Conservation (phyloP, 2,329 filamentous ascomycete genomes). For the Akanthomyces lecanii region DNA sequence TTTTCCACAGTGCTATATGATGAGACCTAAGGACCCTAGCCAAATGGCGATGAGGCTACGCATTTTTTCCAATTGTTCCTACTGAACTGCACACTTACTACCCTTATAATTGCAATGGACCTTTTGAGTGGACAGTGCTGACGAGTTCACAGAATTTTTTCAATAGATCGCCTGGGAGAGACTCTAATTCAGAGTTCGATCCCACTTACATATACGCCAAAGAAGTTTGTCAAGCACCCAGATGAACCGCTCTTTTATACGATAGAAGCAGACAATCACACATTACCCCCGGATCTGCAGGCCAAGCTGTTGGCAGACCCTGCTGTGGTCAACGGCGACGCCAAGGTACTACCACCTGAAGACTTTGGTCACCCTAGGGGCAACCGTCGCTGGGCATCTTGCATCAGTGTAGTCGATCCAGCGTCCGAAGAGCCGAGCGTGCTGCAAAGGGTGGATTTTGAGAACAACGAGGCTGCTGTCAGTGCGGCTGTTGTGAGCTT, state of each 20-base stretch:
- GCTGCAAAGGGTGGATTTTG: conserved; percentile 73
- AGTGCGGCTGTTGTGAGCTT: conserved; percentile 83
- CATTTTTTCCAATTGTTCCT: conserved; percentile 89
- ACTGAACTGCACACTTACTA: conserved; percentile 58
- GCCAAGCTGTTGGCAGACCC: conserved; percentile 71
- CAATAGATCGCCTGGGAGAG: conserved; percentile 78
- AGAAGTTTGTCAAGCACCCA: conserved; percentile 81
- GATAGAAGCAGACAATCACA: conserved; percentile 90
- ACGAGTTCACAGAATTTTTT: conserved; percentile 65
- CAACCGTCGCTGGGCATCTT: conserved; percentile 88
- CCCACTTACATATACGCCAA: conserved; percentile 83
- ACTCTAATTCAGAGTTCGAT: conserved; percentile 85
- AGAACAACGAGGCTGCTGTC: conserved; percentile 87
- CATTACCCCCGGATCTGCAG: conserved; percentile 73
- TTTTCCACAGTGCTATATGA: conserved; percentile 45
- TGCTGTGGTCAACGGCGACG: conserved; percentile 65
- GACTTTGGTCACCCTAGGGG: conserved; percentile 88
- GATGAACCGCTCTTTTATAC: conserved; percentile 89
- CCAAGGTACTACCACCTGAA: conserved; percentile 64
- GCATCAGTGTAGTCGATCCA: conserved; percentile 88
- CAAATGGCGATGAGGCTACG: conserved; percentile 51
- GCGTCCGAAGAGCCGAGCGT: conserved; percentile 64
- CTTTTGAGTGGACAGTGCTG: conserved; percentile 28
- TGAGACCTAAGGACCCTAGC: conserved; percentile 59
- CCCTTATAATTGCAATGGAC: conserved; percentile 12